Conservation (phyloP, 192 early-diverging fungal species). For the Coemansia umbellata region DNA sequence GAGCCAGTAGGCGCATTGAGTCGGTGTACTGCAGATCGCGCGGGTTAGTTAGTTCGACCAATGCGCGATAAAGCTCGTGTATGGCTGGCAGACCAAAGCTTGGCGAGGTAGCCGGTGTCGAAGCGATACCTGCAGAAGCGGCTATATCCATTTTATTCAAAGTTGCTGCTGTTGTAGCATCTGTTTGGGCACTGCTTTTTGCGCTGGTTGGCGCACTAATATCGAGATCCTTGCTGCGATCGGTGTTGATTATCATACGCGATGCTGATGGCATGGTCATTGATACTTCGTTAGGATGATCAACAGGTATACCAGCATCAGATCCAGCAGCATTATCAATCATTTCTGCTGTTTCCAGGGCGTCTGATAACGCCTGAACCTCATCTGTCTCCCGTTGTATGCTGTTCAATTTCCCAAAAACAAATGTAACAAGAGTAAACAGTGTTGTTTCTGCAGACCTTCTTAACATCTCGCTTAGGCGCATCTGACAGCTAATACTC, state of each 20-base stretch:
- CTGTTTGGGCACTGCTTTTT: too few relatives aligned
- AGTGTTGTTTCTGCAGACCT: slow-evolving; percentile 50
- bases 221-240: slow-evolving; percentile 1
- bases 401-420: slow-evolving; percentile 37
- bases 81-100: slow-evolving; percentile 77
- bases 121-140: too few relatives aligned
- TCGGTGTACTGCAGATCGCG: slow-evolving; percentile 90
- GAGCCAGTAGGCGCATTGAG: slow-evolving; percentile 84
- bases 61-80: slow-evolving; percentile 83
- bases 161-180: too few relatives aligned
- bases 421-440: slow-evolving; percentile 41
- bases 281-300: slow-evolving; percentile 3
- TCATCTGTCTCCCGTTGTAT: slow-evolving; percentile 11
- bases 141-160: too few relatives aligned
- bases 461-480: slow-evolving; percentile 65
- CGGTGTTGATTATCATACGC: slow-evolving; percentile 32
- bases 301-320: not conserved
- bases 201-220: not conserved
- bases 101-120: not conserved
- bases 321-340: not conserved
- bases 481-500: slow-evolving; percentile 94
- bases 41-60: slow-evolving; percentile 88
- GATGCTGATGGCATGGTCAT: slow-evolving; percentile 32
- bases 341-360: not conserved
- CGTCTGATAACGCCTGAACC: not conserved